phyloP scores from a whole-genome alignment of 2,329 filamentous ascomycete genomes.

The Alternaria infectoria region DNA sequence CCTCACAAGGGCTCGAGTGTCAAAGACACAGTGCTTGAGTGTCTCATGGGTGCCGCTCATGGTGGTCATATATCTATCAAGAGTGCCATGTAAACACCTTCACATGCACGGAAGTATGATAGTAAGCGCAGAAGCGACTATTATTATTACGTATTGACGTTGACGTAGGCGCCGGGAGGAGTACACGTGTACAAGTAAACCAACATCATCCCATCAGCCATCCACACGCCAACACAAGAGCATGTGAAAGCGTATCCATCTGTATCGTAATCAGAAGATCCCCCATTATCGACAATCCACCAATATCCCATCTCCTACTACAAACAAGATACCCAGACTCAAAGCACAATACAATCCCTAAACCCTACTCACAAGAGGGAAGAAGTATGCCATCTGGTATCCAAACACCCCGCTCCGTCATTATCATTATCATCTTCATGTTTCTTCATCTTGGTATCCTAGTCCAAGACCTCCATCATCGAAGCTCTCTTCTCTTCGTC shows the following conservation, averaged over 20 bases:
- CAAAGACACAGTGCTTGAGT: not conserved
- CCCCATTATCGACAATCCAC: not conserved
- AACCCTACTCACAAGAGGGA: not conserved
- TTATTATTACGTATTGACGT: not conserved
- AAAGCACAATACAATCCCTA: not conserved
- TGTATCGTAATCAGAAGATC: not conserved
- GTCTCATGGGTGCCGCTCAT: not conserved
- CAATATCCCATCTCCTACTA: not conserved
- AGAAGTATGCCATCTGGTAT: slow-evolving; percentile 14
- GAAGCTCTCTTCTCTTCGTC: slow-evolving; percentile 56
- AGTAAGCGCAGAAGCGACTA: not conserved
- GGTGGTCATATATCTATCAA: not conserved
- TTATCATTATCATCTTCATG: not conserved
- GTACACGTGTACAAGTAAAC: not conserved
- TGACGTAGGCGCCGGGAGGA: not conserved
- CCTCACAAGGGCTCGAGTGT: not conserved
- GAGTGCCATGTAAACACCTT: not conserved
- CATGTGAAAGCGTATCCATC: not conserved
- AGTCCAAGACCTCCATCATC: slow-evolving; percentile 51
- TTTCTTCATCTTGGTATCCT: slow-evolving; percentile 14
- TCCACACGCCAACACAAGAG: not conserved
- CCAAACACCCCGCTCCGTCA: slow-evolving; percentile 2
- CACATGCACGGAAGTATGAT: not conserved
- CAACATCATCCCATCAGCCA: not conserved
- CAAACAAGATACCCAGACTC: not conserved